Percentiles rank a stretch among this genome's conserved stretches.
Evolutionary conservation across 2,329 filamentous ascomycete genomes (phyloP).

Genomic region (Arthrobotrys sinensis): DNA sequence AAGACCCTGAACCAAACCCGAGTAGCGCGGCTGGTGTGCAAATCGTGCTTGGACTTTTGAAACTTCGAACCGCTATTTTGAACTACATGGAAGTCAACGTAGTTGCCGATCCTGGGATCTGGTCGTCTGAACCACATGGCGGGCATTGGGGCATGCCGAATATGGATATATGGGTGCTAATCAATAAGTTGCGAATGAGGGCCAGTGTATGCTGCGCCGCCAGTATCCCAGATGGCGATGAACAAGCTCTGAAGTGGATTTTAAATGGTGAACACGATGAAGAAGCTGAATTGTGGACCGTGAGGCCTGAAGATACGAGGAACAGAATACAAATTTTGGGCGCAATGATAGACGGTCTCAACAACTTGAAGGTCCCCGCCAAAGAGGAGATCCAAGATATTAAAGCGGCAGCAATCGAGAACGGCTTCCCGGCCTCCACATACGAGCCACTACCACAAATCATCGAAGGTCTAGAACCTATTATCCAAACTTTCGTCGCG

Average conservation of each 20-base stretch:
- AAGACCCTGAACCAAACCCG: not conserved
- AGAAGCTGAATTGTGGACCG: conserved; percentile 2
- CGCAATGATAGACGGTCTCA: conserved; percentile 6
- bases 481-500: not conserved
- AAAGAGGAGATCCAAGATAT: conserved; percentile 3
- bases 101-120: not conserved
- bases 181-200: not conserved
- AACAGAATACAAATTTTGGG: not conserved
- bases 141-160: not conserved
- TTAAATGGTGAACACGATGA: conserved; percentile 3
- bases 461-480: not conserved
- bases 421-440: not conserved
- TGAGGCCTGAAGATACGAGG: not conserved
- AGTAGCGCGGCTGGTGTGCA: not conserved
- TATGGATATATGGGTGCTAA: conserved; percentile 8
- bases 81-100: not conserved
- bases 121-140: not conserved
- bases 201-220: not conserved
- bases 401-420: not conserved
- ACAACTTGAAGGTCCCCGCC: not conserved
- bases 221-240: not conserved
- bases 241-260: not conserved
- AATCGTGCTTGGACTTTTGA: not conserved
- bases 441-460: not conserved
- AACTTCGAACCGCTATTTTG: not conserved